Evolutionary conservation across 805 yeast species (phyloP).

Genomic region (Cephaloascus albidus): DNA sequence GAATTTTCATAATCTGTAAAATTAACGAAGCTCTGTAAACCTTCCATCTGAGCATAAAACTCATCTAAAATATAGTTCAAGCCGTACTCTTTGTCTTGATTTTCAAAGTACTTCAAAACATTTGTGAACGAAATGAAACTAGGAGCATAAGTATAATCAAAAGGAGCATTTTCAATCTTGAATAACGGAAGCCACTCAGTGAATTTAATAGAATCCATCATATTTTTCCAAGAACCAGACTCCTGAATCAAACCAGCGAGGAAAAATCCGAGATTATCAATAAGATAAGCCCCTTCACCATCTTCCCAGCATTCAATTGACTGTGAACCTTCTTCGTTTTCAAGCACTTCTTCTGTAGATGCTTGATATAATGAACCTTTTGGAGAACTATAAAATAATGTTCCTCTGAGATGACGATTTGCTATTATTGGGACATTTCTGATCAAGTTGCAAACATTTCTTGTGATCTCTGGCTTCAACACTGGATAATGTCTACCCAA

Average conservation of each 20-base stretch:
- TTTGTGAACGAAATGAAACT: constrained; percentile 44
- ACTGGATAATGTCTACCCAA: constrained; percentile 76
- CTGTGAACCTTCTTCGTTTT: constrained; percentile 27
- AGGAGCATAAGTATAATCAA: constrained; percentile 48
- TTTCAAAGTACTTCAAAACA: constrained; percentile 47
- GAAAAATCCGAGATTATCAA: constrained; percentile 43
- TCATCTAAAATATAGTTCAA: constrained; percentile 22
- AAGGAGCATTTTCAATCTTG: constrained; percentile 45
- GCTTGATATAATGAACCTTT: constrained; percentile 29
- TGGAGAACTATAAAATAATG: constrained; percentile 33
- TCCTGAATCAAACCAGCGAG: constrained; percentile 44
- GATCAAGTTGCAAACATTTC: constrained; percentile 36
- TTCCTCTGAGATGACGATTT: constrained; percentile 21
- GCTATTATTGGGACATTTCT: constrained; percentile 30
- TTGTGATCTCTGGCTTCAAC: constrained; percentile 48
- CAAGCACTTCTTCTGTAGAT: constrained; percentile 28
- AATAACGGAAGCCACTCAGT: constrained; percentile 39
- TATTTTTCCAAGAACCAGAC: constrained; percentile 35
- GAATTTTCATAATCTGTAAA: constrained; percentile 18
- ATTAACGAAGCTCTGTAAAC: constrained; percentile 15
- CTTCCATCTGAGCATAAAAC: constrained; percentile 17
- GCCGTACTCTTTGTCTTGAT: constrained; percentile 42
- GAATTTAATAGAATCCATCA: constrained; percentile 25
- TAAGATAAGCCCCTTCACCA: constrained; percentile 30
- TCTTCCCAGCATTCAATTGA: constrained; percentile 47